Base-by-base conservation (phyloP, 2,329 filamentous ascomycete genomes). In the Fusarium algeriense region DNA sequence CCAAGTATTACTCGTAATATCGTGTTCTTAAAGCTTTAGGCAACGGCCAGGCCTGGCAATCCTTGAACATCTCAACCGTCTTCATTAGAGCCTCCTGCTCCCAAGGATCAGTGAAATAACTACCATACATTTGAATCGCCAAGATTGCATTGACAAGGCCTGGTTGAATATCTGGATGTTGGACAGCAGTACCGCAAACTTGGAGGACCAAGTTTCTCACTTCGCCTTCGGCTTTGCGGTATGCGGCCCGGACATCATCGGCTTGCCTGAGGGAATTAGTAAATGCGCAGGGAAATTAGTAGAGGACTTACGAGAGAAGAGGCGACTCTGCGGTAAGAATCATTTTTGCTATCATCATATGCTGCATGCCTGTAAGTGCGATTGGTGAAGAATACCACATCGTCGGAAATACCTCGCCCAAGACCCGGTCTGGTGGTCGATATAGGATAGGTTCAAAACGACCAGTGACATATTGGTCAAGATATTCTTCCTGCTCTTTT, bases 341-440 rank as follows among this genome's bases (percentile, higher is more conserved):
- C 73, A 75, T 75, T 13, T 74, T 75, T 8, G 73, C 73, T 5
- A 75, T 54, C 73, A 75, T 75, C 45, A 74, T 60, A 8, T 75
- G 73, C 8, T 75, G 73, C 70, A 75, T 75, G 0, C 67, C 73
- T 0, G 71, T 75, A 0, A 75, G 56, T 0, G 73, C 73, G 6
- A 75, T 75, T 0, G 66, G 55, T 1, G 73, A 75, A 0, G 70
- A 63, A 8, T 70, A 75, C 73, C 73, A 75, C 4, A 74, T 60
- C 0, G 65, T 67, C 1, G 73, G 73, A 0, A 75, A 75, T 3
- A 75, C 69, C 1, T 75, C 73, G 7, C 73, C 73, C 0, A 61
- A 46, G 0, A 41, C 26, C 8, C 67, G 46, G 0, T 73, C 49
- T 2, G 73, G 73, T 0, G 65, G 20, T 2, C 54, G 63, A 6